Conservation (phyloP, 2,329 filamentous ascomycete genomes). For the Neonectria hederae region DNA sequence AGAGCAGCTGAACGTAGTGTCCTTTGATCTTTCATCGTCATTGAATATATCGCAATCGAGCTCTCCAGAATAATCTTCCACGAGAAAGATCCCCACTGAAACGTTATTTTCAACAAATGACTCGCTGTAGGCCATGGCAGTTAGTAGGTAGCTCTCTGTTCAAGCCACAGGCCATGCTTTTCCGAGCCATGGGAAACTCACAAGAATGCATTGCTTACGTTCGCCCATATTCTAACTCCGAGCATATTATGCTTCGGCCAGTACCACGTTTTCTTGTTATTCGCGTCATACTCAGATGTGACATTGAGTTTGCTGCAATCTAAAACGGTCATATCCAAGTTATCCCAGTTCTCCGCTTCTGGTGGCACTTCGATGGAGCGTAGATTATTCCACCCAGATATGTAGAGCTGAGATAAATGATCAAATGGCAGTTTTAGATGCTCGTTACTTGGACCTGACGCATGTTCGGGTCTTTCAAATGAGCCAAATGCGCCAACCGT, state of each 20-base stretch:
- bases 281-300: not conserved
- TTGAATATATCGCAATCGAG: no score
- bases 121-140: no score
- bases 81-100: no score
- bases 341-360: not conserved
- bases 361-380: not conserved
- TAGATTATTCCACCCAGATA: not conserved
- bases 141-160: no score
- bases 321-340: not conserved
- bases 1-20: no score
- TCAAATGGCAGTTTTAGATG: not conserved
- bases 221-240: not conserved
- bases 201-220: not conserved
- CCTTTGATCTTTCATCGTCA: no score
- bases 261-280: not conserved
- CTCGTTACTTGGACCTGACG: not conserved
- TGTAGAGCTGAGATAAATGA: not conserved
- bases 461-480: no score
- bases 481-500: not conserved
- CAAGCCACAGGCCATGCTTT: no score
- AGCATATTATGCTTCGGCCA: not conserved
- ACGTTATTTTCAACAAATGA: no score
- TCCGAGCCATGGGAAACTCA: no score
- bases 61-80: no score
- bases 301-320: not conserved